Base-by-base conservation (phyloP, 2,329 filamentous ascomycete genomes). In the Venturia carpophila region DNA sequence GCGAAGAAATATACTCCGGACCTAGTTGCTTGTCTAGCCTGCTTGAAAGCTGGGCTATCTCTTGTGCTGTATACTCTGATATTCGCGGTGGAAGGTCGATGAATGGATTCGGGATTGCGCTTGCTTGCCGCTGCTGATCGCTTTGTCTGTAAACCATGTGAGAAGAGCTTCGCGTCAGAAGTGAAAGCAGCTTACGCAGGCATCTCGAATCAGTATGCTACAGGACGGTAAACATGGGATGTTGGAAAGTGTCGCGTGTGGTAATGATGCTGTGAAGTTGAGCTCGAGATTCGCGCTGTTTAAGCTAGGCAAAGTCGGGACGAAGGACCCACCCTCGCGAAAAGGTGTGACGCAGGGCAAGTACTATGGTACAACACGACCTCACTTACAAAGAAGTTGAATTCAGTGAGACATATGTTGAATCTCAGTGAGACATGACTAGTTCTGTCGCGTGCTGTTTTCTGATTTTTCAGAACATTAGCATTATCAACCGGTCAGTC, bases 21-120 rank as follows among this genome's bases (percentile, higher is more conserved):
- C 94, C 94, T 13, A 99, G 85, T 73, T 97, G 92, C 73, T 92
- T 95, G 73, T 97, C 90, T 39, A 99, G 84, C 41, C 91, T 87
- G 69, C 86, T 85, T 72, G 96, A 90, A 17, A 99, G 81, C 0
- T 91, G 93, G 27, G 92, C 92, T 66, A 97, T 93, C 74, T 99
- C 88, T 70, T 86, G 82, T n/a, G 92, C 91, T 0, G 92, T 96
- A 79, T 91, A 99, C 73, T 90, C 85, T 63, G 84, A 87, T 39
- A 96, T 83, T 52, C 84, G 85, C 62, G 83, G 84, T 72, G 82
- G 83, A 1, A 79, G 75, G 70, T 93, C 89, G 74, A 91, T 87
- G 75, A 94, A 99, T 9, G 92, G 92, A 73, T 97, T 97, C 68
- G 77, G 75, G 65, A 78, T 74, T 68, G 47, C n/a, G 63, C n/a